Evolutionary conservation across 495 filamentous ascomycete genomes (phyloP).

Genomic region (Daldinia grandis): DNA sequence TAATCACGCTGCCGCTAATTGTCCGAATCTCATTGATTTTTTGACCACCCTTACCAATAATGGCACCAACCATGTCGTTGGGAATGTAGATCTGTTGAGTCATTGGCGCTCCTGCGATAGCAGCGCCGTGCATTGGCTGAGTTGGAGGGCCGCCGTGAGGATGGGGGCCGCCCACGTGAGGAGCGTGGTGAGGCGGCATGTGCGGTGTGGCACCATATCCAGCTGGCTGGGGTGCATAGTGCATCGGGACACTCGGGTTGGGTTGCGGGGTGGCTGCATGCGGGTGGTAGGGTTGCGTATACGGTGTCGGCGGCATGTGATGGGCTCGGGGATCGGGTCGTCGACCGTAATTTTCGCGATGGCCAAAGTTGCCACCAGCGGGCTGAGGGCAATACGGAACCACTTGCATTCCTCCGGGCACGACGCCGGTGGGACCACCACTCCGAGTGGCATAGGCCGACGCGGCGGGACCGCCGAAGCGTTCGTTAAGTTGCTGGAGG

Average conservation of each 20-base stretch:
- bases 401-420: slow-evolving; percentile 97
- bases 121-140: slow-evolving; percentile 69
- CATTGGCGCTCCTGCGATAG: slow-evolving; percentile 81
- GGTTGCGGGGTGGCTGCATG: slow-evolving; percentile 68
- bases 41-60: slow-evolving; percentile 97
- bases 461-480: slow-evolving; percentile 93
- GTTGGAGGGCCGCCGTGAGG: slow-evolving; percentile 66
- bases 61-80: slow-evolving; percentile 99
- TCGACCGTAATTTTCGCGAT: slow-evolving; percentile 84
- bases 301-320: slow-evolving; percentile 57
- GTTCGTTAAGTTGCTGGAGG: slow-evolving; percentile 93
- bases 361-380: slow-evolving; percentile 88
- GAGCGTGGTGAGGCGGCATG: slow-evolving; percentile 73
- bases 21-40: slow-evolving; percentile 99
- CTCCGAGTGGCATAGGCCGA: slow-evolving; percentile 96
- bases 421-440: slow-evolving; percentile 88
- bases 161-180: slow-evolving; percentile 62
- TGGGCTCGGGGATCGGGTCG: slow-evolving; percentile 72
- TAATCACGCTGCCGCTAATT: slow-evolving; percentile 96
- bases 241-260: slow-evolving; percentile 73
- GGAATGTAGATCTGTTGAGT: slow-evolving; percentile 99
- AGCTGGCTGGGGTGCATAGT: slow-evolving; percentile 65
- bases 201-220: slow-evolving; percentile 77
- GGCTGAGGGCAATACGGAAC: slow-evolving; percentile 94
- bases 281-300: slow-evolving; percentile 70